Base-by-base conservation (phyloP, 2,329 filamentous ascomycete species). In the Bipolaris sorokiniana region DNA sequence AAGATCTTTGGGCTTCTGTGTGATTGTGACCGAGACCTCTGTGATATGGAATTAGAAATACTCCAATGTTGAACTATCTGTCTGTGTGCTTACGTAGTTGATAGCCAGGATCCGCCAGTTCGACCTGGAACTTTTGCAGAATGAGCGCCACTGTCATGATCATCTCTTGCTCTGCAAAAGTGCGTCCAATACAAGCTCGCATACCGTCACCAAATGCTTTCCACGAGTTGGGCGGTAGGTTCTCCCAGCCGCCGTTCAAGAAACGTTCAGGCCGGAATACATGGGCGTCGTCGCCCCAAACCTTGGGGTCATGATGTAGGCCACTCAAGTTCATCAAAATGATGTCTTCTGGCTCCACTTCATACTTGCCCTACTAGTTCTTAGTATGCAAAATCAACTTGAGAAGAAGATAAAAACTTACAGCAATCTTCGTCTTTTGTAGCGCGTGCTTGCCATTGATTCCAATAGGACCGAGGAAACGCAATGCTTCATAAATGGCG, bases 101-200 rank as follows among this genome's bases (percentile, higher is more conserved):
- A 63, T 90, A 90, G 59, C 78, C 80, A 0, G 87, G 83, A 59
- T 92, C 84, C 37, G 84, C 83, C 52, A 87, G 73, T 47, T 81
- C 79, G 57, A 92, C 85, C 63, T 90, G 84, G 77, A 92, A 91
- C 66, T 88, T 90, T 66, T 91, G 89, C 55, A 92, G 78, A 11
- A 91, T 64, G 16, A 69, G 55, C 7, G 67, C 59, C 2, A 67
- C 49, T n/a, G 57, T 54, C 36, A 70, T 59, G 4, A 66, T 55
- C 64, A 67, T 63, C 42, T 93, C 90, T 69, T 93, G 90, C 87
- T 87, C 90, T 1, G 90, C 89, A 70, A 92, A 92, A 0, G 85
- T 82, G 1, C 89, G 80, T 3, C 90, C 90, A 58, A 92, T 92
- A 64, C 90, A 93, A 1, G 80, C 87, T 51, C 90, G 79, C 61